Conservation (phyloP, 2,329 filamentous ascomycete species). For the Botrytis elliptica region DNA sequence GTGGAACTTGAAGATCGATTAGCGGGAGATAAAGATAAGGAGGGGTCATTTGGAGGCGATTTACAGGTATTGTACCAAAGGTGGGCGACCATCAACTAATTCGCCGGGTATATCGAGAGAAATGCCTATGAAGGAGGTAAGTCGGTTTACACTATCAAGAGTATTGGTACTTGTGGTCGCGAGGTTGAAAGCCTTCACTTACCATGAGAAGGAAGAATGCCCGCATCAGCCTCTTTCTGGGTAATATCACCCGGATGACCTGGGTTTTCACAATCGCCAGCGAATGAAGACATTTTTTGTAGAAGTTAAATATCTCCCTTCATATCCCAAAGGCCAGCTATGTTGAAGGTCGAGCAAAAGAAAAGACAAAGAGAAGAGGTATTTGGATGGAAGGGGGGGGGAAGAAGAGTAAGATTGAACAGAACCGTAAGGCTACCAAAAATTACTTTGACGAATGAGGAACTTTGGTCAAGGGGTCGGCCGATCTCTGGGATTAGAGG, state of each 20-base stretch:
- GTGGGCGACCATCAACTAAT: constrained; percentile 42
- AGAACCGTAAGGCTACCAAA: constrained; percentile 6
- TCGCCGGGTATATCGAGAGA: constrained; percentile 46
- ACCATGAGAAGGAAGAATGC: constrained; percentile 48
- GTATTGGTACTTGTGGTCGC: background rate
- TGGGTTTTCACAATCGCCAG: constrained; percentile 24
- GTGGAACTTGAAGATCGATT: constrained; percentile 47
- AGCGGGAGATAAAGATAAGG: constrained; percentile 19
- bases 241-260: constrained; percentile 32
- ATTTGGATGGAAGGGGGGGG: background rate
- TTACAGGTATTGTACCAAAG: constrained; percentile 38
- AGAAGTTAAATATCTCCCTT: constrained; percentile 1
- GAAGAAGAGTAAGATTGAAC: constrained; percentile 9
- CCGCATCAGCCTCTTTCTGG: constrained; percentile 37
- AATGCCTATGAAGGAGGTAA: constrained; percentile 28
- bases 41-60: constrained; percentile 17
- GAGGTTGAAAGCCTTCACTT: constrained; percentile 37
- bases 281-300: constrained; percentile 28
- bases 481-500: background rate
- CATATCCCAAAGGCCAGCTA: constrained; percentile 21
- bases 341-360: background rate
- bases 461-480: constrained; percentile 15
- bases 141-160: background rate
- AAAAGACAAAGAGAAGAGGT: constrained; percentile 8
- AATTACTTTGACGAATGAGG: constrained; percentile 10